Conservation (phyloP, 768 basidiomycete species). For the Pisolithus sp. region DNA sequence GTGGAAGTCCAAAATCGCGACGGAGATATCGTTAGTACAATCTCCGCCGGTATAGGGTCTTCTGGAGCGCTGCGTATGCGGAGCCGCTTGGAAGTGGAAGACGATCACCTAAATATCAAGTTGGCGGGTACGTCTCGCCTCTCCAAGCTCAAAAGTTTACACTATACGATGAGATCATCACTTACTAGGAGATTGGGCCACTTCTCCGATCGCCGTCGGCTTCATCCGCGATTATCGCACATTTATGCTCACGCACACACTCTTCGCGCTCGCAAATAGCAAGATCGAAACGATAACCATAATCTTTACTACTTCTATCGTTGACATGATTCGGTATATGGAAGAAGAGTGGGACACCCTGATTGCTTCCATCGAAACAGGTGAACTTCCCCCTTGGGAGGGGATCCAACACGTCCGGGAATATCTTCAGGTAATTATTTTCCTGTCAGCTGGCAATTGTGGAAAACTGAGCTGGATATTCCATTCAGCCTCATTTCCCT, state of each 20-base stretch:
- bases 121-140: slow-evolving; percentile 3
- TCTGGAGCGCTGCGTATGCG: slow-evolving; percentile 13
- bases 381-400: slow-evolving; percentile 12
- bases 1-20: slow-evolving; percentile 5
- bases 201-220: slow-evolving; percentile 13
- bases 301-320: slow-evolving; percentile 7
- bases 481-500: too few relatives aligned
- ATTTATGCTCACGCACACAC: slow-evolving; percentile 14
- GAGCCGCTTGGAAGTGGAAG: slow-evolving; percentile 8
- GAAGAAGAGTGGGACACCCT: slow-evolving; percentile 15
- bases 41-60: slow-evolving; percentile 10
- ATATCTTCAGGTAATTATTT: too few relatives aligned
- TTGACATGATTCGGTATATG: slow-evolving; percentile 16
- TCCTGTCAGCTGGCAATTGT: too few relatives aligned
- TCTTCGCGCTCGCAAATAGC: slow-evolving; percentile 17
- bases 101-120: slow-evolving; percentile 9
- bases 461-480: too few relatives aligned
- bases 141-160: neutral
- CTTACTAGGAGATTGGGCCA: slow-evolving; percentile 8
- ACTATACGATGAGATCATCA: too few relatives aligned
- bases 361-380: slow-evolving; percentile 9
- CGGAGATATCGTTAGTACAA: neutral
- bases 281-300: slow-evolving; percentile 7
- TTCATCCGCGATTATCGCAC: slow-evolving; percentile 12
- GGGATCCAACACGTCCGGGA: slow-evolving; percentile 1